Evolutionary conservation across 768 basidiomycete species (phyloP), one percentile per base, ranked within the genome.

Genomic region (Mycena vitilis): DNA sequence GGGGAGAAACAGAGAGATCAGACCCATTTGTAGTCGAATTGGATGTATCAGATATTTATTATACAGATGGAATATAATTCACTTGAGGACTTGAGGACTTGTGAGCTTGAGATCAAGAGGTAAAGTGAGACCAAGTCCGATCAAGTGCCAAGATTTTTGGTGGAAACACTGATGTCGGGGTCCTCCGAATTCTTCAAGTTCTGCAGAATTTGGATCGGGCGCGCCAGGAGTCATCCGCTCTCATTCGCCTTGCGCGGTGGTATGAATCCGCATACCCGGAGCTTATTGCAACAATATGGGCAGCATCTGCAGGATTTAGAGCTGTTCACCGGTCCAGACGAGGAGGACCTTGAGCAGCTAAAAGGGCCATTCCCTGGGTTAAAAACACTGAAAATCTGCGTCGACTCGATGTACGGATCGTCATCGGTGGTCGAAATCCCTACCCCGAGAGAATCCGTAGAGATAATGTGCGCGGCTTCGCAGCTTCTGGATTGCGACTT

Each of bases 381-480:
- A 42, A 45, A 53, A 22, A 54, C 52, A 10, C 45, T 63, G 52
- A 45, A 52, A 45, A 34, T 63, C 40, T 42, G 18, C 4, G 52
- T 42, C 53, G 34, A 40, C 4, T 6, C 40, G 15, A 40, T 4
- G 15, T 10, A 51, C 12, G 30, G 2, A 30, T 23, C 5, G 13
- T 23, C 5, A 5, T 4, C 52, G 0, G 22, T 30, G 11, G 16
- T 36, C 8, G 4, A 51, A 38, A 53, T 38, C 40, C 37, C 30
- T 15, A 45, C 34, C 40, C 38, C 48, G 2, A 10, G 36, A 0
- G 48, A 53, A 36, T 55, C 15, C 16, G 25, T 64, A 18, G 63
- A 64, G 34, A 56, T 64, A 22, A 25, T 64, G 53, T 54, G 63
- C 45, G 53, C 45, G 0, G 63, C 63, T 37, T 54, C 63, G 11